A percentile compares a stretch with the other conserved stretches of the same genome.
phyloP scores from a whole-genome alignment of 2,329 filamentous ascomycete species.

The Diaporthe destruens region DNA sequence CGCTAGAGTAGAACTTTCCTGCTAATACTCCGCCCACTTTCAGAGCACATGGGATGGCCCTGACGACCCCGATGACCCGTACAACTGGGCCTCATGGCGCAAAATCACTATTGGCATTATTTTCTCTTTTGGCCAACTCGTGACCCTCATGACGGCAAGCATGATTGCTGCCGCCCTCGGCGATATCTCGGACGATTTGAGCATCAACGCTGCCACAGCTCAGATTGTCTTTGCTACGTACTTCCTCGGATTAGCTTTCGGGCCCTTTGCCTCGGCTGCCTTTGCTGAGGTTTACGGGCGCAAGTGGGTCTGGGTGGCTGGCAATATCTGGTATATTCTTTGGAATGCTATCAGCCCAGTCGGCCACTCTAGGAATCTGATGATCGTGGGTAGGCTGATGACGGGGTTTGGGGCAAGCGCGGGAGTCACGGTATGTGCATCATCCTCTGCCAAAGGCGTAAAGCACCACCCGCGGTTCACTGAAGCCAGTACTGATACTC shows the following conservation, averaged over 20 bases:
- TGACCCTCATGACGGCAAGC: slow-evolving; percentile 53
- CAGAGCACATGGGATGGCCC: slow-evolving; percentile 42
- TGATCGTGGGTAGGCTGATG: slow-evolving; percentile 27
- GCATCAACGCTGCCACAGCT: slow-evolving; percentile 46
- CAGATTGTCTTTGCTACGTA: slow-evolving; percentile 53
- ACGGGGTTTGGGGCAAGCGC: slow-evolving; percentile 11
- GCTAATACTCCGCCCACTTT: neutral
- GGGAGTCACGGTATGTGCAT: slow-evolving; percentile 8
- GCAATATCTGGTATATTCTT: slow-evolving; percentile 51
- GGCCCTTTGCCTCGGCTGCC: slow-evolving; percentile 51
- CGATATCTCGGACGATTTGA: slow-evolving; percentile 50
- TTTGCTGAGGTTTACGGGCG: slow-evolving; percentile 53
- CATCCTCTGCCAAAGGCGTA: too few relatives aligned
- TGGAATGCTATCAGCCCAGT: slow-evolving; percentile 49
- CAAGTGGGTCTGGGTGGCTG: slow-evolving; percentile 50
- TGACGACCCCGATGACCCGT: slow-evolving; percentile 42
- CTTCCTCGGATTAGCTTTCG: slow-evolving; percentile 53
- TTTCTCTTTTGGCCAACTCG: slow-evolving; percentile 51
- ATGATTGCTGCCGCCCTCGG: slow-evolving; percentile 54
- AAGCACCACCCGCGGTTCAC: too few relatives aligned
- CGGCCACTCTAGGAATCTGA: slow-evolving; percentile 54
- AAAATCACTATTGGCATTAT: slow-evolving; percentile 48
- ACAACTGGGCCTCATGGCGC: slow-evolving; percentile 42
- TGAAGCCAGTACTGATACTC: neutral
- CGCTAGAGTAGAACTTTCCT: too few relatives aligned